Base-by-base conservation (phyloP, 139 green algal species). In the Bryopsis sp. region DNA sequence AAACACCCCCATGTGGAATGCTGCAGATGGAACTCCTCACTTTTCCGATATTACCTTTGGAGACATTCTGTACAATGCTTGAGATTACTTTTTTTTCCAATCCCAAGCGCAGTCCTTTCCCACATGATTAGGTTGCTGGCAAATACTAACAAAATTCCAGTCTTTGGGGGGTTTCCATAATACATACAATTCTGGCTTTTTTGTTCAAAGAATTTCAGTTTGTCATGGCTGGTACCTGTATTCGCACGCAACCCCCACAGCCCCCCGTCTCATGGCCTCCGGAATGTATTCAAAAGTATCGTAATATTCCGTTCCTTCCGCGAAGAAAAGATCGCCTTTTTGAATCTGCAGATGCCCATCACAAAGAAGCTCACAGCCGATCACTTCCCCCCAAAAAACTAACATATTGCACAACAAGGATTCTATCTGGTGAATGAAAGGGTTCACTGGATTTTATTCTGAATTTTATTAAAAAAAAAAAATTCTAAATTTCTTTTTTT, bases 271-370 rank as follows among this genome's bases (percentile, higher is more conserved):
- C 3, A 65, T n/a, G 31, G 58, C 58, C 26, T 47, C 26, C 31
- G 58, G 58, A 65, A 65, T 65, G 7, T 65, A 3, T n/a, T 65
- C 31, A 6, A 65, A 3, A 24, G 32, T 33, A 39, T 65, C 31
- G 26, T 39, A 46, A 22, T 65, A 6, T 6, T 39, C 58, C 3
- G 58, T 65, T 11, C n/a, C 24, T 22, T 22, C 4, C 26, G 58
- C 58, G 31, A 65, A 65, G 43, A 47, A 65, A 7, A 65, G 4
- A 5, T 43, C 31, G 24, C 58, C 58, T n/a, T n/a, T n/a, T n/a
- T n/a, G n/a, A n/a, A n/a, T n/a, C n/a, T n/a, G n/a, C n/a, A n/a
- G n/a, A n/a, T n/a, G n/a, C n/a, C n/a, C n/a, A n/a, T n/a, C n/a
- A n/a, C n/a, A n/a, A n/a, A n/a, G n/a, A n/a, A n/a, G n/a, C n/a